Evolutionary conservation across 768 basidiomycete genomes (phyloP), one percentile per base, ranked within the genome.

Genomic region (Russula abietina): DNA sequence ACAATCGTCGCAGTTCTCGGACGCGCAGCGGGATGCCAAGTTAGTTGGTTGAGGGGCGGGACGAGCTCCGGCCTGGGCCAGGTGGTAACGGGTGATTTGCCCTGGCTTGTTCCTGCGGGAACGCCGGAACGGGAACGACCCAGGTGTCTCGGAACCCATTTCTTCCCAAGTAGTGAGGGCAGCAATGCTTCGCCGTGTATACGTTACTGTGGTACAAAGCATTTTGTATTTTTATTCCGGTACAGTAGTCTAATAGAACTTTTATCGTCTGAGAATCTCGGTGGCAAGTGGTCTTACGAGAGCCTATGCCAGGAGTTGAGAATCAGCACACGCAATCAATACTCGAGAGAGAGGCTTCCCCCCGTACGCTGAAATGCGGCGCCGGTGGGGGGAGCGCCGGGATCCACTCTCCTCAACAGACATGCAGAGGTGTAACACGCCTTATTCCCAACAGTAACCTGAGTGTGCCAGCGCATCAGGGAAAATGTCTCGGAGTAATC

Each of bases 11-110:
- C 75, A 81, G 57, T 80, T 81, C 14, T 84, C 86, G 30, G 84
- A 83, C 32, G 88, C 87, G 28, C 81, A 87, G 75, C 75, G 71
- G 57, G 87, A 87, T 64, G 82, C 81, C 43, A 75, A n/a, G n/a
- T n/a, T n/a, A 76, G 64, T 76, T 81, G 49, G 74, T 83, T 26
- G 73, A 79, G 65, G 49, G 41, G 41, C 55, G 33, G 54, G 55
- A 55, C 30, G 52, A 38, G 39, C 48, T 19, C 7, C 33, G 33
- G 33, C 33, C 33, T 11, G 60, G 26, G 38, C 14, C 50, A 24
- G 26, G 28, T 22, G 59, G 14, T 50, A 16, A 38, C 12, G n/a
- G 28, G 22, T 11, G 53, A 39, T 17, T 3, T 4, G n/a, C 16
- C 43, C 36, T 24, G 24, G 51, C 7, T 43, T 3, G n/a, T 17